These are phyloP conservation scores for Alternaria ethzedia DNA, from an alignment of 2,329 filamentous ascomycete genomes.

Conservation along the genomic window DNA sequence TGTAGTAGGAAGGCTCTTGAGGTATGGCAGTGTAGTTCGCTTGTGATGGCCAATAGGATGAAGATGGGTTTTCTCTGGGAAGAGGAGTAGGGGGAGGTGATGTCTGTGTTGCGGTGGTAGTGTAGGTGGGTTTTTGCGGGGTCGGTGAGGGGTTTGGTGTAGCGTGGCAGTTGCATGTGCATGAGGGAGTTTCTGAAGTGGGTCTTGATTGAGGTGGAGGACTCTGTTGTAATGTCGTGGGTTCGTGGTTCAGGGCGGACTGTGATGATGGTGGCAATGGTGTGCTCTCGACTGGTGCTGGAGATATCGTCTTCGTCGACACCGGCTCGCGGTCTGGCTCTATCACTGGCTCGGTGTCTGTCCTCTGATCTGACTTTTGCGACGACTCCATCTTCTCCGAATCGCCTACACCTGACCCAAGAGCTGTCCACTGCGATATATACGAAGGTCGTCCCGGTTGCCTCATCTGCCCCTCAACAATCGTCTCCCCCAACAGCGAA, in stretches of 20 bases:
- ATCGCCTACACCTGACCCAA: neutral
- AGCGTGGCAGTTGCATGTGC: conserved; percentile 23
- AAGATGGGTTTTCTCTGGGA: conserved; percentile 10
- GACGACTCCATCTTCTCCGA: neutral
- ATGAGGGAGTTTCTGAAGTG: conserved; percentile 1
- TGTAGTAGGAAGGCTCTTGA: conserved; percentile 8
- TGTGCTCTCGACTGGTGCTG: neutral
- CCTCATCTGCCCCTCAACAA: conserved; percentile 1
- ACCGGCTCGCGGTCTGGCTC: neutral
- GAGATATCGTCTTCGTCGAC: neutral
- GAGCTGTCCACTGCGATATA: conserved; percentile 1
- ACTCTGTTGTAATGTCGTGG: neutral
- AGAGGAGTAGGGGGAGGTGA: conserved; percentile 17
- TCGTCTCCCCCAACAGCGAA: conserved; percentile 19
- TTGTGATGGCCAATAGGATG: conserved; percentile 8
- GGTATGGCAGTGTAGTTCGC: conserved; percentile 16
- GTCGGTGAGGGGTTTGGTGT: neutral
- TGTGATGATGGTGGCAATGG: neutral
- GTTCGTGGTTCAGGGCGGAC: too few species aligned
- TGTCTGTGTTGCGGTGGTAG: conserved; percentile 35
- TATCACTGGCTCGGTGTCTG: neutral
- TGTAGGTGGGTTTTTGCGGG: conserved; percentile 16
- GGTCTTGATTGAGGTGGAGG: neutral
- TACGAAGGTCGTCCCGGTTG: conserved; percentile 14
- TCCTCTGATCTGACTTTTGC: neutral